A percentile compares a stretch with the other conserved stretches of the same genome.
Evolutionary conservation across 495 filamentous ascomycete species (phyloP).

Genomic region (Penicillium desertorum): DNA sequence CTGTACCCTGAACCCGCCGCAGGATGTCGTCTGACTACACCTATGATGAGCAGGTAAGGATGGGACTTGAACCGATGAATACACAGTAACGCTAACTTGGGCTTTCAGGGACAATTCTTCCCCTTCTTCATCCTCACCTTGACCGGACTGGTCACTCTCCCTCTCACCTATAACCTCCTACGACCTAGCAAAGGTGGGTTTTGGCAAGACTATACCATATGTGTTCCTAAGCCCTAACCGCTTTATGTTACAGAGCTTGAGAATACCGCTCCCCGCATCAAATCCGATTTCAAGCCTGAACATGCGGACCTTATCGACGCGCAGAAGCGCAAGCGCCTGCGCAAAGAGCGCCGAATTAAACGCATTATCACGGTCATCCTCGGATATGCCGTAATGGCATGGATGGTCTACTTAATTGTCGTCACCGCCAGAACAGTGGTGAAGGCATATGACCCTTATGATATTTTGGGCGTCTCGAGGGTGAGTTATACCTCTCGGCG

Average conservation of each 20-base stretch:
- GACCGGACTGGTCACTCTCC: slow-evolving; percentile 81
- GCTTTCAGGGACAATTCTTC: slow-evolving; percentile 85
- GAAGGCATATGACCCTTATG: slow-evolving; percentile 95
- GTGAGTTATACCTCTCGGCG: slow-evolving; percentile 43
- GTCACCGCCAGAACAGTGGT: slow-evolving; percentile 68
- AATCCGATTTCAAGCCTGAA: slow-evolving; percentile 75
- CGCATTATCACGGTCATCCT: slow-evolving; percentile 70
- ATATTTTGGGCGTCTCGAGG: slow-evolving; percentile 81
- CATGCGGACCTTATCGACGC: slow-evolving; percentile 80
- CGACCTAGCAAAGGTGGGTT: slow-evolving; percentile 70
- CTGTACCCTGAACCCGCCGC: slow-evolving; percentile 40
- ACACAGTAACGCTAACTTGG: slow-evolving; percentile 7
- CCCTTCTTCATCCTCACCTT: slow-evolving; percentile 97
- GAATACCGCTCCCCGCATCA: slow-evolving; percentile 65
- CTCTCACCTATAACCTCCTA: slow-evolving; percentile 83
- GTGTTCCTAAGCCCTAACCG: not conserved
- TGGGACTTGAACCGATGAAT: slow-evolving; percentile 2
- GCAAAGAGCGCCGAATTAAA: slow-evolving; percentile 87
- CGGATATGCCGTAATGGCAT: slow-evolving; percentile 83
- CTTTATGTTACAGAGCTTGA: slow-evolving; percentile 52
- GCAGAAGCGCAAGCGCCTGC: slow-evolving; percentile 83
- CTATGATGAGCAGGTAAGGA: slow-evolving; percentile 84
- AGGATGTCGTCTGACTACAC: slow-evolving; percentile 95
- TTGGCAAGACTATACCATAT: not conserved
- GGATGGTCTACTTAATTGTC: slow-evolving; percentile 88